phyloP scores from a whole-genome alignment of 306 rosid genomes.

The Cyclanthera cordifolia region DNA sequence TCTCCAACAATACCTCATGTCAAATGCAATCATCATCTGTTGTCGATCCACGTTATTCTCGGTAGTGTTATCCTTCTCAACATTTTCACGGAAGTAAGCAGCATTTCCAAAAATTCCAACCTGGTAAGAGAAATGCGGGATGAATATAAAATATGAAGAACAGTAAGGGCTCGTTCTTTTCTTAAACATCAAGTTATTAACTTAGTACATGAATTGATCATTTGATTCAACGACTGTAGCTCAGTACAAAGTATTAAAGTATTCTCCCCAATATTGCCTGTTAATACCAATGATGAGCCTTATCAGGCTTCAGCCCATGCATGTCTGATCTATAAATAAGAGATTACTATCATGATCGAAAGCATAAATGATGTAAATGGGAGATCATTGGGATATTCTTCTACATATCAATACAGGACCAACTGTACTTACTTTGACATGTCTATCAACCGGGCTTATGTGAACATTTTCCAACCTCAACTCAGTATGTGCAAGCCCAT shows the following conservation, averaged over 20 bases:
- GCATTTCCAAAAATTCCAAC: slow-evolving; percentile 93
- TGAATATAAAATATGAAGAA: not conserved
- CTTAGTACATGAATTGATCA: not conserved
- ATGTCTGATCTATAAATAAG: not conserved
- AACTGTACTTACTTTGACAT: slow-evolving; percentile 70
- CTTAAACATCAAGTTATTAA: not conserved
- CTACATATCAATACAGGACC: not conserved
- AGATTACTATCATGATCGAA: not conserved
- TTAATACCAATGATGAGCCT: too few species aligned
- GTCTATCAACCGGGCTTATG: slow-evolving; percentile 91
- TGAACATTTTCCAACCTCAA: slow-evolving; percentile 88
- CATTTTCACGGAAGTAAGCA: slow-evolving; percentile 60
- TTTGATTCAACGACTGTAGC: not conserved
- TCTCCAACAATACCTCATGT: slow-evolving; percentile 63
- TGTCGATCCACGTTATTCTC: slow-evolving; percentile 71
- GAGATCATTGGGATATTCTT: not conserved
- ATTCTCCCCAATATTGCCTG: too few species aligned
- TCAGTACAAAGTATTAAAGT: too few species aligned
- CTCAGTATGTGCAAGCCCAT: slow-evolving; percentile 97
- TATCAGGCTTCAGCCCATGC: not conserved
- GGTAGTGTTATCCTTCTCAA: slow-evolving; percentile 33
- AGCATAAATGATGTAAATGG: not conserved
- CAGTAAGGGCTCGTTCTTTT: not conserved
- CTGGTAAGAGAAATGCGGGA: slow-evolving; percentile 25
- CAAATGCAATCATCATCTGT: slow-evolving; percentile 98